Conservation (phyloP, 306 rosid genomes). For the Cucumis hystrix region DNA sequence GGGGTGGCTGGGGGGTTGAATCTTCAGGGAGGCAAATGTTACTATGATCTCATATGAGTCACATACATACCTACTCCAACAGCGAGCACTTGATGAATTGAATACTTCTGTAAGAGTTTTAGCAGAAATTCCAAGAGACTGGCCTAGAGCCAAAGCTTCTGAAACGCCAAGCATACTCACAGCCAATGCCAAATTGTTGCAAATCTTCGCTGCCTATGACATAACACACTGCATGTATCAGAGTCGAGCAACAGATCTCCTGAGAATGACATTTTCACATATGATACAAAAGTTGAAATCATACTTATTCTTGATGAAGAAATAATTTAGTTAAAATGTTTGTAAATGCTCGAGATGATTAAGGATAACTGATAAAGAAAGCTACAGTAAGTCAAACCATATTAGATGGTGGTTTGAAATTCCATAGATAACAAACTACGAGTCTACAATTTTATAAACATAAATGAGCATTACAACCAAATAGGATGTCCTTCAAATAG, state of each 20-base stretch:
- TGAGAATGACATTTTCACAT: not conserved
- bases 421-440: not conserved
- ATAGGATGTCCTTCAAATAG: not conserved
- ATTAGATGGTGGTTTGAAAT: not conserved
- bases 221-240: slow-evolving; percentile 1
- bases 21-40: not conserved
- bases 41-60: slow-evolving; percentile 2
- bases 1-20: not conserved
- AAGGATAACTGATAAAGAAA: not conserved
- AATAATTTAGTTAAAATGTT: not conserved
- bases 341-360: not conserved
- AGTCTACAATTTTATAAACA: not conserved
- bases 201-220: slow-evolving; percentile 80
- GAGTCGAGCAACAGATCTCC: not conserved
- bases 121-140: slow-evolving; percentile 71
- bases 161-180: slow-evolving; percentile 95
- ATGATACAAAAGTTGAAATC: not conserved
- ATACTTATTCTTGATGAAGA: not conserved
- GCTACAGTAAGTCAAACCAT: not conserved
- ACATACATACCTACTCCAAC: slow-evolving; percentile 88
- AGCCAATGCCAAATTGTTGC: slow-evolving; percentile 89
- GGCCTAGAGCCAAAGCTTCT: slow-evolving; percentile 90
- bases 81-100: slow-evolving; percentile 86
- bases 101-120: slow-evolving; percentile 64
- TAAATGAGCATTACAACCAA: not conserved